Base-by-base conservation (phyloP, 495 filamentous ascomycete species). In the Haplographium delicatum region DNA sequence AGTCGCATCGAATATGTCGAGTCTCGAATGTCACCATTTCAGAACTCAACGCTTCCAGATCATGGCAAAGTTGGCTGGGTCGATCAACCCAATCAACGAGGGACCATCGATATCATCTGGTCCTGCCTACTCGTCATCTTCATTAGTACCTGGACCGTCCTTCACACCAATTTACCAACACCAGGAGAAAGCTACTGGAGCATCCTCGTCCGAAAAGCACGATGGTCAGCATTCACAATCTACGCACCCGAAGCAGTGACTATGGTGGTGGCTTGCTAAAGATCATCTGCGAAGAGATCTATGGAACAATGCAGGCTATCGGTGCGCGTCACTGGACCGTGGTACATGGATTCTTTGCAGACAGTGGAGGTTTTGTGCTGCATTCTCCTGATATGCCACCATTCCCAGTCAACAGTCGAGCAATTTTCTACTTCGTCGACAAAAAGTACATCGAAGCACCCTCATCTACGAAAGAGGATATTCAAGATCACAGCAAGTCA, bases 261-360 rank as follows among this genome's bases (percentile, higher is more conserved):
- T 59, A 23, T 34, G 50, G 2, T 54, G 61, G 28, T 54, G 52
- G 20, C 60, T 60, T 37, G 27, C n/a, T 0, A 20, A 54, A 15
- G 60, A 54, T 15, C 30, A 53, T n/a, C 16, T 54, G 13, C 62
- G 58, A 35, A 50, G 39, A 15, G 41, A 16, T 19, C 59, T 52
- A n/a, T n/a, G n/a, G n/a, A 56, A 41, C 50, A 6, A 27, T 60
- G 27, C 45, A 62, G 6, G 52, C 56, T 10, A 31, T 53, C 37
- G 47, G 50, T 9, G 47, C 44, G 20, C 42, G 53, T 2, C 38
- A 38, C 28, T 68, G 61, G 63, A 65, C 61, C 2, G 54, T 65
- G 34, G 54, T 56, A 0, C 64, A 68, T 40, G 62, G 49, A 1
- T 68, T 68, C 47, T 68, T 62, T 42, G 66, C 66, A 5, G 57